Conservation (phyloP, 2,329 filamentous ascomycete species). For the Esteya vermicola region DNA sequence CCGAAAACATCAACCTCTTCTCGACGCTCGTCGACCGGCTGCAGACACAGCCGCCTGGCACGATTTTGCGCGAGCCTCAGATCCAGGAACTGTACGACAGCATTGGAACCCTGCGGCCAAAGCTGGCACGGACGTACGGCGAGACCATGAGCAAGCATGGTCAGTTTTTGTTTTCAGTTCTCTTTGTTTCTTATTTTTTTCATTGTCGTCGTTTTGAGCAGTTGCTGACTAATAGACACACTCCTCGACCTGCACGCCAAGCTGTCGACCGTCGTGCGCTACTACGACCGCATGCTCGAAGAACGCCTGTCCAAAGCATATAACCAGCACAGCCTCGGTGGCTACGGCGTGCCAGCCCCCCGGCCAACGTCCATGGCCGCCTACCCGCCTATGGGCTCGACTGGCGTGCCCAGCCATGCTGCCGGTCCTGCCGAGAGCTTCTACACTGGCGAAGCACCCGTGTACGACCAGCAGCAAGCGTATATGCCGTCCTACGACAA, state of each 20-base stretch:
- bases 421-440: slow-evolving; percentile 58
- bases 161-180: slow-evolving; percentile 23
- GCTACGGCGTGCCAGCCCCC: slow-evolving; percentile 37
- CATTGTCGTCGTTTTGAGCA: neutral
- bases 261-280: slow-evolving; percentile 86
- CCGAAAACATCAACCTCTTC: slow-evolving; percentile 95
- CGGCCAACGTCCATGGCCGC: slow-evolving; percentile 42
- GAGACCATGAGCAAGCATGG: slow-evolving; percentile 99
- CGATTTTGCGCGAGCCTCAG: slow-evolving; percentile 90
- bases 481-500: slow-evolving; percentile 25
- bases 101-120: slow-evolving; percentile 84
- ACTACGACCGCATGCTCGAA: slow-evolving; percentile 97
- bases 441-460: slow-evolving; percentile 52
- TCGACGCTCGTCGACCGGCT: slow-evolving; percentile 85
- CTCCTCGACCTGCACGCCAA: slow-evolving; percentile 90
- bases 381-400: slow-evolving; percentile 57
- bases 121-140: slow-evolving; percentile 87
- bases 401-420: slow-evolving; percentile 20
- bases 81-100: slow-evolving; percentile 98
- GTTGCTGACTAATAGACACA: slow-evolving; percentile 50
- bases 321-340: slow-evolving; percentile 59
- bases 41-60: slow-evolving; percentile 88
- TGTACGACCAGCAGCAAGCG: slow-evolving; percentile 20
- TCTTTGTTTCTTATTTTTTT: neutral
- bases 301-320: slow-evolving; percentile 89